phyloP scores from a whole-genome alignment of 495 filamentous ascomycete species.

The Penicillium taxi region DNA sequence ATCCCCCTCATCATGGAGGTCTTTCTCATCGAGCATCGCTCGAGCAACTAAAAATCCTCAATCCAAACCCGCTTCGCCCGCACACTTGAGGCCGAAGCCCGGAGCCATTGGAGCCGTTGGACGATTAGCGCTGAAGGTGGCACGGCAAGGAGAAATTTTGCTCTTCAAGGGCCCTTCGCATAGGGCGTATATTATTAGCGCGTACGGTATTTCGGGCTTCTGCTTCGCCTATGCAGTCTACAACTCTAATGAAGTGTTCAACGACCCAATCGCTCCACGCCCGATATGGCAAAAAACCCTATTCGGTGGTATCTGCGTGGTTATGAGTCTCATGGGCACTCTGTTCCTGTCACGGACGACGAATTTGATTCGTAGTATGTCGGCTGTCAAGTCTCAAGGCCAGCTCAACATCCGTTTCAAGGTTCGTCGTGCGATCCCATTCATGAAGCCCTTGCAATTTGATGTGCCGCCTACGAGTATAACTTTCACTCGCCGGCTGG shows the following conservation, averaged over 20 bases:
- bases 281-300: constrained; percentile 35
- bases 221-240: constrained; percentile 50
- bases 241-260: constrained; percentile 42
- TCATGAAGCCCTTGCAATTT: constrained; percentile 31
- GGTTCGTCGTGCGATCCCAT: constrained; percentile 37
- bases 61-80: background rate
- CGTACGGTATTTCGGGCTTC: constrained; percentile 29
- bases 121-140: constrained; percentile 29
- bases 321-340: constrained; percentile 39
- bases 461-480: constrained; percentile 13
- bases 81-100: background rate
- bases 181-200: constrained; percentile 46
- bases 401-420: constrained; percentile 28
- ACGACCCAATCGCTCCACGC: constrained; percentile 24
- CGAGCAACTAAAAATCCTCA: constrained; percentile 3
- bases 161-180: constrained; percentile 59
- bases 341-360: constrained; percentile 31
- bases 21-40: constrained; percentile 27
- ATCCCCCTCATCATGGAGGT: constrained; percentile 20
- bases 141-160: constrained; percentile 31
- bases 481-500: constrained; percentile 20
- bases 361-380: constrained; percentile 28
- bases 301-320: constrained; percentile 34
- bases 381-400: constrained; percentile 26
- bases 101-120: constrained; percentile 20